These are phyloP conservation scores for Solanum virginianum DNA, from an alignment of 257 asterid species.

Conservation along the genomic window DNA sequence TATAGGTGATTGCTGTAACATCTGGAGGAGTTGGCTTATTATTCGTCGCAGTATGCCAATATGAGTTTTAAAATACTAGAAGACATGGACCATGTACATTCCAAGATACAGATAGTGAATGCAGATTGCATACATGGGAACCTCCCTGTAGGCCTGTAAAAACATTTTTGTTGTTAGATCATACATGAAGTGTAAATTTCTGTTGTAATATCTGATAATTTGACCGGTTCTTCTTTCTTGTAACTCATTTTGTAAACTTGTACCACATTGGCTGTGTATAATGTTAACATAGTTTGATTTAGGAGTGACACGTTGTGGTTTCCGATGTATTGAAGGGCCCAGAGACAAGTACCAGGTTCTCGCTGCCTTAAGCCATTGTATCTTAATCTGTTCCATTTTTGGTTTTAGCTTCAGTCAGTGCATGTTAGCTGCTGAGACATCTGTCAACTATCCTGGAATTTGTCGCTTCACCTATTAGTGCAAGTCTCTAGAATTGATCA, in stretches of 20 bases:
- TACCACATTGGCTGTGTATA: background rate
- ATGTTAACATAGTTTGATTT: background rate
- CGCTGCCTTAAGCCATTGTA: background rate
- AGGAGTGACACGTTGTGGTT: background rate
- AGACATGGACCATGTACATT: background rate
- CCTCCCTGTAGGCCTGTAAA: background rate
- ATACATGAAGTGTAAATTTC: background rate
- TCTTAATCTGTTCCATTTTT: background rate
- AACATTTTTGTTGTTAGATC: background rate
- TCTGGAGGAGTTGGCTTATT: slow-evolving; percentile 1
- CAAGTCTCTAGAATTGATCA: background rate
- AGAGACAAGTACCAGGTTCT: background rate
- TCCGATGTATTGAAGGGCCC: background rate
- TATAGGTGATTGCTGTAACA: background rate
- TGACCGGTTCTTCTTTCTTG: background rate
- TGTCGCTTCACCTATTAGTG: background rate
- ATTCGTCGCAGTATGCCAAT: background rate
- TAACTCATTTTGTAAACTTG: background rate
- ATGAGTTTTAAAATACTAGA: background rate
- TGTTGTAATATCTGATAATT: background rate
- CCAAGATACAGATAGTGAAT: background rate
- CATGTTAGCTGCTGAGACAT: background rate
- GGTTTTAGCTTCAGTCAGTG: background rate
- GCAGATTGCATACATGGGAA: background rate
- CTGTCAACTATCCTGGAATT: background rate